phyloP scores from a whole-genome alignment of 768 basidiomycete genomes.

The Rhizopogon vesiculosus region DNA sequence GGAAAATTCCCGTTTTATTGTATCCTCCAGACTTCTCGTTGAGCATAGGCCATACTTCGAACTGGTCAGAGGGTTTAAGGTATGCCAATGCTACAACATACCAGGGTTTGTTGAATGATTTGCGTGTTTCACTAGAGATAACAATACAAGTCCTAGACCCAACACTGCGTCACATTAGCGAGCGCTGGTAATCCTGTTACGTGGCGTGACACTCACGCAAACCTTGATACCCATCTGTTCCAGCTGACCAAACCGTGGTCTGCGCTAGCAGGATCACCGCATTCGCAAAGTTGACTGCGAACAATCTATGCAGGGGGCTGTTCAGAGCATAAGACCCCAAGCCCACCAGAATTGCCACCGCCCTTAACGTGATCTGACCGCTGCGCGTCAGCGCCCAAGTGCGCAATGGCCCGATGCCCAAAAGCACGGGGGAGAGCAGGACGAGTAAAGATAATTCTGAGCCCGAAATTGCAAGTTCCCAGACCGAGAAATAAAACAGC shows the following conservation, averaged over 20 bases:
- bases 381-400: conserved; percentile 41
- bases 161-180: conserved; percentile 41
- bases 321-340: conserved; percentile 48
- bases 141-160: conserved; percentile 59
- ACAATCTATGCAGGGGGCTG: conserved; percentile 49
- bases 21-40: conserved; percentile 61
- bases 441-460: conserved; percentile 72
- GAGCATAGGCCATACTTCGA: conserved; percentile 74
- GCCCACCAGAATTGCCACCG: conserved; percentile 42
- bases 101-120: conserved; percentile 82
- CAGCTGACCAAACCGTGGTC: conserved; percentile 49
- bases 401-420: conserved; percentile 42
- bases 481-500: conserved; percentile 89
- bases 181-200: neutral
- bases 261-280: conserved; percentile 44
- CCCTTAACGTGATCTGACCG: conserved; percentile 46
- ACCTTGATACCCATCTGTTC: conserved; percentile 41
- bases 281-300: conserved; percentile 53
- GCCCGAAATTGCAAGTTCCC: conserved; percentile 84
- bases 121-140: conserved; percentile 67
- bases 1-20: conserved; percentile 59
- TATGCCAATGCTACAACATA: conserved; percentile 20
- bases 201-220: conserved; percentile 33
- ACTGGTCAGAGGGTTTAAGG: conserved; percentile 3
- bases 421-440: conserved; percentile 63